phyloP scores from a whole-genome alignment of 2,329 filamentous ascomycete species.

The Orbilia ellipsospora region DNA sequence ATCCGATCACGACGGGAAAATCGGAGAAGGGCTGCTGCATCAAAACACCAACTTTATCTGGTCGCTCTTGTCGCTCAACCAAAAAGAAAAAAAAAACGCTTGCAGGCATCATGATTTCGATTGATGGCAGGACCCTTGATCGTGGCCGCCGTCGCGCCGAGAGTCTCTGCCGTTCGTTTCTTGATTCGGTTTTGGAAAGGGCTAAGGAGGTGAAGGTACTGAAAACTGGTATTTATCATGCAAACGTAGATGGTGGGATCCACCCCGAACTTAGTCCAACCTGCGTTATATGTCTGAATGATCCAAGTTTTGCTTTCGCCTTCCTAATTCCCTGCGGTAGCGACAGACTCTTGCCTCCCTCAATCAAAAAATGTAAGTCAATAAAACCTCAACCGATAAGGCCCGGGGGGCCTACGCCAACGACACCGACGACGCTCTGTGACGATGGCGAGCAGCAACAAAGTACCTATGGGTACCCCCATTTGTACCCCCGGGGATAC shows the following conservation, averaged over 20 bases:
- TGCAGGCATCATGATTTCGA: conserved; percentile 31
- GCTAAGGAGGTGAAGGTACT: neutral
- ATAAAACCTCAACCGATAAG: conserved; percentile 36
- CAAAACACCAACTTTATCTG: conserved; percentile 48
- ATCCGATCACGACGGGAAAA: conserved; percentile 35
- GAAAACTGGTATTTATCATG: conserved; percentile 10
- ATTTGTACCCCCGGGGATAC: neutral
- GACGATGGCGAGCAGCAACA: conserved; percentile 27
- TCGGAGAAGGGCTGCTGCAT: conserved; percentile 28
- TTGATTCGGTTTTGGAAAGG: conserved; percentile 26
- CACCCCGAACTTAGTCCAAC: conserved; percentile 24
- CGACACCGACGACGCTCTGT: conserved; percentile 4
- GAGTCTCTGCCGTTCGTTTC: conserved; percentile 42
- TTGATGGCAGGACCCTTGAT: conserved; percentile 39
- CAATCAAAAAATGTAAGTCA: neutral
- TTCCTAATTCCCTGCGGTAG: conserved; percentile 28
- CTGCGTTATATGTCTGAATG: conserved; percentile 27
- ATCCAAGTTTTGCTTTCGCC: conserved; percentile 27
- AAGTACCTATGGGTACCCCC: conserved; percentile 35
- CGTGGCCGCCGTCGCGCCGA: conserved; percentile 30
- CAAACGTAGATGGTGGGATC: conserved; percentile 17
- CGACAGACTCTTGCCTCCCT: conserved; percentile 24
- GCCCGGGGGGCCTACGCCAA: neutral
- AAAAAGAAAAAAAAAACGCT: neutral
- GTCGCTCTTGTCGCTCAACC: conserved; percentile 8